Evolutionary conservation across 768 basidiomycete genomes (phyloP).

Genomic region (Candolleomyces efflorescens): DNA sequence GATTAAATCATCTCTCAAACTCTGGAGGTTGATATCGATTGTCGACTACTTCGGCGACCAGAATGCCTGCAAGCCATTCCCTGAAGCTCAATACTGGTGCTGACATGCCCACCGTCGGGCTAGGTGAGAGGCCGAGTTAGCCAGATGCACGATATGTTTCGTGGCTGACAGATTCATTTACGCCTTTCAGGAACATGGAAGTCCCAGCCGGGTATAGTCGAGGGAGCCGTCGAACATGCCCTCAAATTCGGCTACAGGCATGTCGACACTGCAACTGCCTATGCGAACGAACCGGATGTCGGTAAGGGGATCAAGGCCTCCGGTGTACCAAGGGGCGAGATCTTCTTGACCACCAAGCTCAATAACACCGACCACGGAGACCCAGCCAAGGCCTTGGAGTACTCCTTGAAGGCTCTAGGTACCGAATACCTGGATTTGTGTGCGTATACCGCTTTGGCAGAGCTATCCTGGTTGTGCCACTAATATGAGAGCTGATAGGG

Average conservation of each 20-base stretch:
- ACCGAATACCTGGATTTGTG: slow-evolving; percentile 81
- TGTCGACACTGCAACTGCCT: slow-evolving; percentile 68
- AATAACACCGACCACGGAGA: slow-evolving; percentile 58
- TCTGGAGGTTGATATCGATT: too few species aligned
- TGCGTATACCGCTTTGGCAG: slow-evolving; percentile 22
- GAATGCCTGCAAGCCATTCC: slow-evolving; percentile 45
- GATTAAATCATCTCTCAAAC: too few species aligned
- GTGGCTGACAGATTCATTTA: not conserved
- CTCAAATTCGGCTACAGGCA: slow-evolving; percentile 71
- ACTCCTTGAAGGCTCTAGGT: slow-evolving; percentile 63
- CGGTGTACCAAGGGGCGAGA: slow-evolving; percentile 63
- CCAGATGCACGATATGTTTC: too few species aligned
- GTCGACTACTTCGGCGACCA: too few species aligned
- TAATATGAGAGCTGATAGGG: slow-evolving; percentile 32
- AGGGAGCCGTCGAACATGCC: slow-evolving; percentile 69
- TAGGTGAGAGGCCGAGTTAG: slow-evolving; percentile 38
- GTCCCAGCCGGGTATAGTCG: slow-evolving; percentile 64
- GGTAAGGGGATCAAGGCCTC: slow-evolving; percentile 74
- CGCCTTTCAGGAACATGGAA: slow-evolving; percentile 67
- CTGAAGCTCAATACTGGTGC: slow-evolving; percentile 74
- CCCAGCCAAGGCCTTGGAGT: slow-evolving; percentile 58
- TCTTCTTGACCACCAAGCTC: slow-evolving; percentile 82
- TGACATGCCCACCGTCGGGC: slow-evolving; percentile 70
- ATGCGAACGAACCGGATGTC: slow-evolving; percentile 77
- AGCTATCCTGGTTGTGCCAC: not conserved